Evolutionary conservation across 345 rosid genomes (phyloP), one percentile per base, ranked within the genome.

Genomic region (Kandelia obovata): DNA sequence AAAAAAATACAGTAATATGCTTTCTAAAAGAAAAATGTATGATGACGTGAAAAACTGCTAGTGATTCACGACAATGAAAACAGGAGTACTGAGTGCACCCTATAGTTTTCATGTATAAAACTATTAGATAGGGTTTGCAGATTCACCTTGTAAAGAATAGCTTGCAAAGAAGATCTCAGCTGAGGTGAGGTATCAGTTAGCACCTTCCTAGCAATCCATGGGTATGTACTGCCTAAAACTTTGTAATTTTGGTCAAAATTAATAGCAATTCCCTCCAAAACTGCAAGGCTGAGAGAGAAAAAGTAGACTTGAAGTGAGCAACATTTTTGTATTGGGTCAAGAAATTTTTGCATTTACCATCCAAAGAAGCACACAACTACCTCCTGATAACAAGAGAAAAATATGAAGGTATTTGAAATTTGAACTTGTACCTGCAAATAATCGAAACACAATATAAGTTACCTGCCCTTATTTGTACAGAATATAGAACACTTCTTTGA

Each of bases 141-240:
- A 55, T 37, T 74, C 69, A 91, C 98, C 96, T 93, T 76, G 53
- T 93, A 93, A 58, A 93, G 90, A 80, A 93, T 91, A 75, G 82
- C 67, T 67, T 75, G 87, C 73, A 93, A 79, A 75, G 98, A 88
- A 57, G 88, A 80, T 79, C 79, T 88, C 73, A 91, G 84, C 78
- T 91, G 86, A 0, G 97, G 96, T 71, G 98, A 93, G 81, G 90
- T 81, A 69, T 93, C 92, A 59, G 92, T 89, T 66, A 93, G 77
- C 37, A 93, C 87, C 81, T 93, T 93, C 77, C 83, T 89, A 31
- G 98, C 97, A 76, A 93, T 93, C 97, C 97, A 93, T n/a, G 98
- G 98, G 74, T 91, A 93, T 62, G 98, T 91, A 75, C 97, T 89
- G 21, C 98, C 92, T 82, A 93, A 76, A 66, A 93, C 98, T 80